Evolutionary conservation across 192 early-diverging fungal genomes (phyloP).

Genomic region (Allomyces arbusculus): DNA sequence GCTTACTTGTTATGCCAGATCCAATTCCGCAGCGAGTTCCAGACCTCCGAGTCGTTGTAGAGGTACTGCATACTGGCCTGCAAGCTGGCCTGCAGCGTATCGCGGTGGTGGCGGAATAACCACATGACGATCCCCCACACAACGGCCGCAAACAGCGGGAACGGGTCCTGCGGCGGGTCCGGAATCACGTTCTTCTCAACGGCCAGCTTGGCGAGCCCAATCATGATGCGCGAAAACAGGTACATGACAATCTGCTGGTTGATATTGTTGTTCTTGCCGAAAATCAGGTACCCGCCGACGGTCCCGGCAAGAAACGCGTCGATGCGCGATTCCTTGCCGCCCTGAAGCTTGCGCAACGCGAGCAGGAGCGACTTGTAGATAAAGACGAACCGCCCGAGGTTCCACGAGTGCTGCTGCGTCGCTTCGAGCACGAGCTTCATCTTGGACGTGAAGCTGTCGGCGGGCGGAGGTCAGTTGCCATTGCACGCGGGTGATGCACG

Average conservation of each 20-base stretch:
- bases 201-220: constrained; percentile 64
- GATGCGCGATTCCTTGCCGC: constrained; percentile 46
- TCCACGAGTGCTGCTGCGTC: constrained; percentile 70
- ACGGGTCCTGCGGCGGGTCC: constrained; percentile 50
- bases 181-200: constrained; percentile 47
- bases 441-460: constrained; percentile 52
- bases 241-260: constrained; percentile 95
- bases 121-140: constrained; percentile 93
- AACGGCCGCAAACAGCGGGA: constrained; percentile 78
- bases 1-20: constrained; percentile 68
- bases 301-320: constrained; percentile 82
- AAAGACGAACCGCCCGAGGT: constrained; percentile 76
- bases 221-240: constrained; percentile 73
- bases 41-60: constrained; percentile 71
- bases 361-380: constrained; percentile 87
- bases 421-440: constrained; percentile 52
- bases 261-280: constrained; percentile 85
- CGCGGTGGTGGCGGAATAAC: constrained; percentile 73
- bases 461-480: background rate
- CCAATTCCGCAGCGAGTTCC: constrained; percentile 48
- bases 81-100: constrained; percentile 74
- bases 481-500: too few species aligned
- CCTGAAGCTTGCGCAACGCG: constrained; percentile 44
- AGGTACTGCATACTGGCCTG: constrained; percentile 87
- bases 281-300: constrained; percentile 79